Evolutionary conservation across 805 yeast genomes (phyloP).

Genomic region (Tetrapisispora phaffii): DNA sequence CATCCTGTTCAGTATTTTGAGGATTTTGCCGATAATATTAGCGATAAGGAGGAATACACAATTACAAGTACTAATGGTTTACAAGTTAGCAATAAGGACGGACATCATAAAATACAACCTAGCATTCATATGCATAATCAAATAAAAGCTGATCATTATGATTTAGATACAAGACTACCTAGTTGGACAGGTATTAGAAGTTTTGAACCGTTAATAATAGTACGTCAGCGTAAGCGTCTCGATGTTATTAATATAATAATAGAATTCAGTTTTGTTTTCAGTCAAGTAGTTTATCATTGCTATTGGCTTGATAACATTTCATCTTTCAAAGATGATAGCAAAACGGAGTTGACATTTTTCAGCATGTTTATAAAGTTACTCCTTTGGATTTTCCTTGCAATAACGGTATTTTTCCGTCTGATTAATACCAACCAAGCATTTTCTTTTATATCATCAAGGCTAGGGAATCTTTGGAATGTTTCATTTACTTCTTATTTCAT

Average conservation of each 20-base stretch:
- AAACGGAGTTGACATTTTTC: not conserved
- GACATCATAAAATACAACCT: not conserved
- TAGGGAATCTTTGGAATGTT: conserved; percentile 56
- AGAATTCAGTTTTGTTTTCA: conserved; percentile 38
- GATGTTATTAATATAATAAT: conserved; percentile 47
- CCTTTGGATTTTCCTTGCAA: conserved; percentile 27
- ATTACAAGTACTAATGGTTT: no score
- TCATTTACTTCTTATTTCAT: conserved; percentile 42
- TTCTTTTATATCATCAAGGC: conserved; percentile 16
- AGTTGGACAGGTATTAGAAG: not conserved
- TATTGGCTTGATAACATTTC: not conserved
- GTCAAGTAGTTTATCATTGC: conserved; percentile 32
- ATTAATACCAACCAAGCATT: conserved; percentile 28
- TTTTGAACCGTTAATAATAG: conserved; percentile 11
- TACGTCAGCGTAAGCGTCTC: conserved; percentile 37
- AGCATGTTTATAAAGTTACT: conserved; percentile 13
- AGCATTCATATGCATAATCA: not conserved
- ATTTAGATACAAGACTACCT: not conserved
- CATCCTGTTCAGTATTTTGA: not conserved
- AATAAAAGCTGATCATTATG: not conserved
- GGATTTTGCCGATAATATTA: not conserved
- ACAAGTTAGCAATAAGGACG: not conserved
- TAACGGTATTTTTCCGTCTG: conserved; percentile 27
- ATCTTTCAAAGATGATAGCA: not conserved
- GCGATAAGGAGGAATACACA: not conserved